Evolutionary conservation across 2,329 filamentous ascomycete genomes (phyloP).

Genomic region (Lasiodiplodia sp.): DNA sequence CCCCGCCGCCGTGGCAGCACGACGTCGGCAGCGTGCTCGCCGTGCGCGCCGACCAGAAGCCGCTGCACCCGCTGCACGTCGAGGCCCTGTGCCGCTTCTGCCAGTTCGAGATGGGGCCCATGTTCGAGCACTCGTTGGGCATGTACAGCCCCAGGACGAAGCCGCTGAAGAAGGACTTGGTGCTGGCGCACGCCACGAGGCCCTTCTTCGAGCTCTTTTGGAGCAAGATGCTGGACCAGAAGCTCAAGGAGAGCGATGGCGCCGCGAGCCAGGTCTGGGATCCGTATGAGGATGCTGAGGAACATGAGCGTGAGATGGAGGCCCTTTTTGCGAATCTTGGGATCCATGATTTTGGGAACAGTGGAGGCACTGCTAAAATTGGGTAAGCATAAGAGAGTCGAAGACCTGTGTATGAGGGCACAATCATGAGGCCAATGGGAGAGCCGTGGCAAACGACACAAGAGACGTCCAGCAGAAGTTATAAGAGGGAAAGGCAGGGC

Average conservation of each 20-base stretch:
- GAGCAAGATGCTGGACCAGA: neutral
- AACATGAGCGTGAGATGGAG: neutral
- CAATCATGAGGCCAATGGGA: too few species aligned
- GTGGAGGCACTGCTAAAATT: neutral
- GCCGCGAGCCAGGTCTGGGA: neutral
- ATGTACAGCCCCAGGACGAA: neutral
- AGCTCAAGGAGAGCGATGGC: neutral
- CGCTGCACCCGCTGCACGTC: constrained; percentile 10
- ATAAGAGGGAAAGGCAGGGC: too few species aligned
- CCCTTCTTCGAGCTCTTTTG: constrained; percentile 3
- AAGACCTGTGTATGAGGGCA: too few species aligned
- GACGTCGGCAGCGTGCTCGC: constrained; percentile 5
- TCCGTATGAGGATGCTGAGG: neutral
- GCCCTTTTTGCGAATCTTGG: neutral
- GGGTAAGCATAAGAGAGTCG: neutral
- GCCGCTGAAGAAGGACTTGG: neutral
- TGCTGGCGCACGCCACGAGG: neutral
- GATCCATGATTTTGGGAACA: neutral
- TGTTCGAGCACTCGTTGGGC: constrained; percentile 3
- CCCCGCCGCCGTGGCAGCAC: neutral
- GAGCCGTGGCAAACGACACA: too few species aligned
- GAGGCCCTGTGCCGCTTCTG: constrained; percentile 19
- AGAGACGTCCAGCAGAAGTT: too few species aligned
- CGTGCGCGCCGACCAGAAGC: constrained; percentile 2
- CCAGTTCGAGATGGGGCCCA: neutral